Percentiles rank a stretch among this genome's conserved stretches.
phyloP scores from a whole-genome alignment of 1,284 basidiomycete genomes.

The Vanrija humicola region DNA sequence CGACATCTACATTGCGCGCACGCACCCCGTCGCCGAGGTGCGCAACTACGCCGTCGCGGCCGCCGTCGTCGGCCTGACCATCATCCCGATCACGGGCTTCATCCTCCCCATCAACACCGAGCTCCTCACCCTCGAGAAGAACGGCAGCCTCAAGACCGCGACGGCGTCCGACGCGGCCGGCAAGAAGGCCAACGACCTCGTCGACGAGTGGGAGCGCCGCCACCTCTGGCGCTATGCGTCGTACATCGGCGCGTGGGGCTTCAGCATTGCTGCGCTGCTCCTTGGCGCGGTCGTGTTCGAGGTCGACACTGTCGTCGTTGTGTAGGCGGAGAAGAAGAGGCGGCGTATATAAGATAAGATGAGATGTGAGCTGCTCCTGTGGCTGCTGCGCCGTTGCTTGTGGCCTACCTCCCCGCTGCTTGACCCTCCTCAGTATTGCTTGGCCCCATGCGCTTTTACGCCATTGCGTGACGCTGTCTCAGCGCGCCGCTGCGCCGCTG shows the following conservation, averaged over 20 bases:
- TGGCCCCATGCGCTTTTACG: too few species aligned
- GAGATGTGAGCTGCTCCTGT: too few species aligned
- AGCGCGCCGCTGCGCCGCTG: too few species aligned
- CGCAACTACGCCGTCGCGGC: constrained; percentile 17
- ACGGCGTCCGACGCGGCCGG: background rate
- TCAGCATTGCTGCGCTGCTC: constrained; percentile 9
- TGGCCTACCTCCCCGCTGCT: too few species aligned
- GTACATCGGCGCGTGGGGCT: constrained; percentile 5
- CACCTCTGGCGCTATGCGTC: constrained; percentile 16
- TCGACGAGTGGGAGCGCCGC: constrained; percentile 19
- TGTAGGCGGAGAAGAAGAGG: background rate
- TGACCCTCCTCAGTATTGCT: too few species aligned
- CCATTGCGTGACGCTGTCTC: too few species aligned
- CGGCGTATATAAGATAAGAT: too few species aligned
- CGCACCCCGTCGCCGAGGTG: constrained; percentile 16
- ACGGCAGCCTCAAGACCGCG: constrained; percentile 3
- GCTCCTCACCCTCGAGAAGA: constrained; percentile 9
- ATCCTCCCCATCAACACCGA: constrained; percentile 21
- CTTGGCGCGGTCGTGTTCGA: background rate
- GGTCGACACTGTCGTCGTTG: background rate
- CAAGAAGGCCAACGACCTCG: constrained; percentile 13
- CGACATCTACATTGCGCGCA: constrained; percentile 14
- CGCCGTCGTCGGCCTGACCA: constrained; percentile 15
- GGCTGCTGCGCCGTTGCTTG: too few species aligned
- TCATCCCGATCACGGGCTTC: constrained; percentile 23